A percentile compares a stretch with the other conserved stretches of the same genome.
These are phyloP conservation scores for Rubus idaeus DNA, from an alignment of 306 rosid genomes.

Conservation along the genomic window DNA sequence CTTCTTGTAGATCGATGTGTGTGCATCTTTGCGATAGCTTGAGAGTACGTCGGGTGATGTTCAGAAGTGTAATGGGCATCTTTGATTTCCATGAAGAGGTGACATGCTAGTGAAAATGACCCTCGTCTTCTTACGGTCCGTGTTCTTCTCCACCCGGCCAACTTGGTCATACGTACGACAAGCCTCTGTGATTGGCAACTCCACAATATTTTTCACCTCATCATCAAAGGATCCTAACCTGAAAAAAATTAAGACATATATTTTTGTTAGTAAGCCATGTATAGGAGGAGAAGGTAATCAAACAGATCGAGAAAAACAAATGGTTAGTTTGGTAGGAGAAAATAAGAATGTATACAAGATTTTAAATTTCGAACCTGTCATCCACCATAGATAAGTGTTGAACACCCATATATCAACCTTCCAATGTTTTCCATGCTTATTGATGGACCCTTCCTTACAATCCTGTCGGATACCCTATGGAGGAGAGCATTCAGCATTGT, in stretches of 20 bases:
- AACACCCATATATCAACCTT: constrained; percentile 79
- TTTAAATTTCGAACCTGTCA: constrained; percentile 83
- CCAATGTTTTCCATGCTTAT: constrained; percentile 81
- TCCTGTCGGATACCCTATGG: constrained; percentile 77
- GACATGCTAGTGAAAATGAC: constrained; percentile 94
- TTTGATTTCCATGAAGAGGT: constrained; percentile 70
- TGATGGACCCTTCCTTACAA: constrained; percentile 83
- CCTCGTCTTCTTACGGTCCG: constrained; percentile 70
- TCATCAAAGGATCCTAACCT: constrained; percentile 88
- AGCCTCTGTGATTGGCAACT: constrained; percentile 76
- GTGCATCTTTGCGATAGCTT: constrained; percentile 77
- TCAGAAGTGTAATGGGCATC: constrained; percentile 74
- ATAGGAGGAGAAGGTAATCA: too few relatives aligned
- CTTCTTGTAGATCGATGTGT: constrained; percentile 89
- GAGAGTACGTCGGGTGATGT: constrained; percentile 78
- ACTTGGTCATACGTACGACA: too few relatives aligned
- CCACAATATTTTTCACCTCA: constrained; percentile 65
- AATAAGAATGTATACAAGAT: constrained; percentile 48
- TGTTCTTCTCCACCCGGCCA: constrained; percentile 40
- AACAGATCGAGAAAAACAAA: neutral
- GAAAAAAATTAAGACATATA: neutral
- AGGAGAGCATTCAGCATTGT: constrained; percentile 66
- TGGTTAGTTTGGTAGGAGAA: neutral
- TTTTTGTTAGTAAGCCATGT: constrained; percentile 6
- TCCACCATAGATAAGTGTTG: constrained; percentile 98